These are phyloP conservation scores for Hypericum androsaemum DNA, from an alignment of 345 rosid species.

Conservation along the genomic window DNA sequence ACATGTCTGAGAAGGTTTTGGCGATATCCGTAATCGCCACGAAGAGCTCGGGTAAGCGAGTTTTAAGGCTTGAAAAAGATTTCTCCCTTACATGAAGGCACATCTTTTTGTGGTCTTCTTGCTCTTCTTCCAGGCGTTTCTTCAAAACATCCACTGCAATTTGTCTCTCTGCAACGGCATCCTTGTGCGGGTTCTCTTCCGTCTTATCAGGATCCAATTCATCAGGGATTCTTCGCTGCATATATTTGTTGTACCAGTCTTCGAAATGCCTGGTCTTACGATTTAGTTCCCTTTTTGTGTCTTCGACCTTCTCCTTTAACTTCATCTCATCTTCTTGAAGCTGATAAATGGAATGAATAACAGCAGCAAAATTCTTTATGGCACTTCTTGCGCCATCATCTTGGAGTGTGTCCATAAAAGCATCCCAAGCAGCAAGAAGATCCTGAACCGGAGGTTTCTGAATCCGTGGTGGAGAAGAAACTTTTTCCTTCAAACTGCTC, in stretches of 20 bases:
- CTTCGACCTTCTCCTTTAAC: constrained; percentile 47
- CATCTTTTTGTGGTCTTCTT: constrained; percentile 39
- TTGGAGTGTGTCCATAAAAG: constrained; percentile 40
- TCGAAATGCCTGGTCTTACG: constrained; percentile 48
- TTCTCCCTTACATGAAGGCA: constrained; percentile 80
- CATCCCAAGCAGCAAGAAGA: constrained; percentile 63
- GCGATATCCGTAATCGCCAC: constrained; percentile 44
- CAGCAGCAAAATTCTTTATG: constrained; percentile 50
- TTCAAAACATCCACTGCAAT: constrained; percentile 31
- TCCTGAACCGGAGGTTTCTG: constrained; percentile 52
- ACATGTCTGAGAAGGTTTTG: constrained; percentile 40
- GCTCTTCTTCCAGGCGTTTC: constrained; percentile 58
- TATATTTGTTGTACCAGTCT: constrained; percentile 53
- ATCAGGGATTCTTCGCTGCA: constrained; percentile 38
- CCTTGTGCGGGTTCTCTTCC: constrained; percentile 27
- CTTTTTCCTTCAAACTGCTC: constrained; percentile 79
- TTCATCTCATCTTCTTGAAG: constrained; percentile 63
- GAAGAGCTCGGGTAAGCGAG: constrained; percentile 71
- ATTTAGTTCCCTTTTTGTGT: constrained; percentile 40
- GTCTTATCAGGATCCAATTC: constrained; percentile 38
- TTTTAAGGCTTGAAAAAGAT: constrained; percentile 54
- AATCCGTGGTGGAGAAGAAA: constrained; percentile 74
- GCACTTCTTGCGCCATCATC: constrained; percentile 68
- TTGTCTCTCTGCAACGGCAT: constrained; percentile 44
- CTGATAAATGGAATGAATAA: constrained; percentile 45